Base-by-base conservation (phyloP, 2,329 filamentous ascomycete species). In the Talaromyces albobiverticillius region DNA sequence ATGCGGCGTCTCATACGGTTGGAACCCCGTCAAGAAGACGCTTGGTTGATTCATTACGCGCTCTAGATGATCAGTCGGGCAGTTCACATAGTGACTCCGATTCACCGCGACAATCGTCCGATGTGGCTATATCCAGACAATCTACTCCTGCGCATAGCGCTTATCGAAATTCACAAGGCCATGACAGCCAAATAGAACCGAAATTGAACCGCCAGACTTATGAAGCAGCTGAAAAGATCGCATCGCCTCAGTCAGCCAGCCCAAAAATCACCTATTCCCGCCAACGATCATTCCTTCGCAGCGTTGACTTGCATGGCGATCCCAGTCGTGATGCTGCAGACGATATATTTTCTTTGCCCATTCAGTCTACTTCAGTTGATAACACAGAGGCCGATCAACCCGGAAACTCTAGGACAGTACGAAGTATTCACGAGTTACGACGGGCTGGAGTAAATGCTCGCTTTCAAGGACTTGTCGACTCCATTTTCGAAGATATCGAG, bases 381-480 rank as follows among this genome's bases (percentile, higher is more conserved):
- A 31, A 36, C 18, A 20, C 48, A 20, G 73, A 78, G 4, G 75
- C 78, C 8, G 79, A 80, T 13, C 76, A 78, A 13, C 72, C 72
- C 26, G 72, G 76, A 34, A 61, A 69, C 53, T 62, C 72, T 62
- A 70, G 71, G 18, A 64, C 70, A 23, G 74, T 84, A 45, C 77
- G 81, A 55, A 83, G 79, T 53, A 82, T 85, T 23, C 82, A 86
- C 59, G 84, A 86, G 63, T 73, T 87, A 31, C 76, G 82, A 53
- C 80, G 80, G 38, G 76, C 80, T 49, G 84, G 83, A 2, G 76
- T 78, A 29, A 83, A 82, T 58, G 75, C 76, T 42, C 76, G 81
- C 43, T 83, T 85, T 58, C 71, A 79, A 46, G 75, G 78, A 55
- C 79, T 82, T 18, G 72, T 82, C 20, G 77, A 83, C 55, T 74